Base-by-base conservation (phyloP, 164 flowering plant genomes). In the Tetrastigma voinierianum region DNA sequence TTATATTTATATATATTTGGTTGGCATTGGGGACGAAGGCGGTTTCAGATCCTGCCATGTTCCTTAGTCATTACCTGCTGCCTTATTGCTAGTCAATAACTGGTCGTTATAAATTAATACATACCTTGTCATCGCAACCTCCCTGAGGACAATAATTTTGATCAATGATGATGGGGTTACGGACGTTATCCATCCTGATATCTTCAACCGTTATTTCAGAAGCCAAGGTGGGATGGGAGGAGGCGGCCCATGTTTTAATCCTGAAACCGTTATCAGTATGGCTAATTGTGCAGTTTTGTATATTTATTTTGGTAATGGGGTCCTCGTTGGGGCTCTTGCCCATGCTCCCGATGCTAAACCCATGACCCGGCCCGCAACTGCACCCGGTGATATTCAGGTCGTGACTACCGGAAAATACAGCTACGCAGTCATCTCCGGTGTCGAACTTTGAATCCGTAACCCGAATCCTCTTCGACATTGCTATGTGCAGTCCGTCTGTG, bases 401-500 rank as follows among this genome's bases (percentile, higher is more conserved):
- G 6, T 32, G 3, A 7, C 40, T 32, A 3, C 40, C 40, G 6
- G 40, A 32, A 32, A 32, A 32, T 4, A 32, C 6, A 7, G 40
- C 40, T 32, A 82, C 60, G 71, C 87, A 84, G 63, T 86, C 88
- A 32, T 86, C 90, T 0, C 88, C 90, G 0, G 87, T 84, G 9
- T 57, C 70, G 0, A 86, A 84, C 9, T 0, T 8, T 16, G 70
- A 45, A 16, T 60, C 57, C 0, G 64, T 4, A 23, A 86, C 51
- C 1, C 11, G 24, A 53, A 86, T 57, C 10, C 20, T 0, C 1
- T 15, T 23, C 2, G 81, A 75, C 17, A 21, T 17, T 2, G 76
- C 82, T 9, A 81, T 55, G 62, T 84, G 87, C 64, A 86, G 79
- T 0, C 90, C 90, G 24, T 86, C 90, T 0, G 87, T 82, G 80